Evolutionary conservation across 192 early-diverging fungal genomes (phyloP).

Genomic region (Lobulomyces angularis): DNA sequence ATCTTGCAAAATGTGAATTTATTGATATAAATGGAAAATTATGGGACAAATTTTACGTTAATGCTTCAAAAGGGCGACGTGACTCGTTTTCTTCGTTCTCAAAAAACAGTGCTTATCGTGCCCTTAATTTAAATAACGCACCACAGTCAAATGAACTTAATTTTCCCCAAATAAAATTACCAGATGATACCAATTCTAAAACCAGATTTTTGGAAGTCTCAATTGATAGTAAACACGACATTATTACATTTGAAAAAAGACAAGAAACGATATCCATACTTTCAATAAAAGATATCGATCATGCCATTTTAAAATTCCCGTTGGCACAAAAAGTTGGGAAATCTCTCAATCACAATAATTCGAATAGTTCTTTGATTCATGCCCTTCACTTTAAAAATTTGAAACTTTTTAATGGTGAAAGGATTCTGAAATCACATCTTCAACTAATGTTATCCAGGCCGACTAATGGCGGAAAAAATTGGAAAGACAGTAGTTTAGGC

Average conservation of each 20-base stretch:
- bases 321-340: too few species aligned
- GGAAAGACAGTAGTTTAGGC: background rate
- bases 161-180: too few species aligned
- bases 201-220: too few species aligned
- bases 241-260: too few species aligned
- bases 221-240: too few species aligned
- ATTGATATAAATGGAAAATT: constrained; percentile 15
- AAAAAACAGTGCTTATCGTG: background rate
- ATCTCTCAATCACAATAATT: too few species aligned
- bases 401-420: background rate
- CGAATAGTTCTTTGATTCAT: too few species aligned
- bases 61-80: background rate
- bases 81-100: background rate
- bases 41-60: constrained; percentile 19
- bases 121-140: background rate
- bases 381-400: background rate
- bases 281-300: too few species aligned
- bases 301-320: too few species aligned
- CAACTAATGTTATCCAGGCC: background rate
- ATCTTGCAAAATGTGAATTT: constrained; percentile 13
- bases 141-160: background rate
- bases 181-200: too few species aligned
- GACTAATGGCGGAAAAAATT: constrained; percentile 3
- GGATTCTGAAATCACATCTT: background rate
- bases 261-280: too few species aligned